Evolutionary conservation across 306 rosid genomes (phyloP), one percentile per base, ranked within the genome.

Genomic region (Aeschynomene evenia): DNA sequence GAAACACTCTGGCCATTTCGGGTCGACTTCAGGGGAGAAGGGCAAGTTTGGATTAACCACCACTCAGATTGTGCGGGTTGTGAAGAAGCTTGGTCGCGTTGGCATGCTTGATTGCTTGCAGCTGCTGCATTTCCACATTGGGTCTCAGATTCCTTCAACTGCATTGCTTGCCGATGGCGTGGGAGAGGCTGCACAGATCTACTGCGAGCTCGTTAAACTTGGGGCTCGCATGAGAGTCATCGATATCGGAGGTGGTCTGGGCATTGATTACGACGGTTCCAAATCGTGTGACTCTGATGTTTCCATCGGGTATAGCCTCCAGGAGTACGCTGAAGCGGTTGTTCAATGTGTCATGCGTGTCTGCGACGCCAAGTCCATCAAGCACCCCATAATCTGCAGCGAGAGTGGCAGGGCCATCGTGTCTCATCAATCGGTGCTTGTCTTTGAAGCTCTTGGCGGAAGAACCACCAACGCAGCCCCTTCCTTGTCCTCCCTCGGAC

Each of bases 201-300:
- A 86, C n/a, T 90, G 97, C 28, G 98, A 93, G 39, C 70, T 93
- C 74, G 88, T 85, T 61, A 96, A 94, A 6, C 85, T 93, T 3
- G 98, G 98, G 4, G 97, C 97, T 4, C 51, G 81, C 6, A 90
- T 93, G 98, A 75, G 71, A 23, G 90, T 93, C 14, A 57, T 93
- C 0, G 98, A 93, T 65, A 85, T 90, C 55, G 97, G 98, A 69
- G 98, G 97, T 28, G 98, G 98, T 23, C 56, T 93, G 49, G 97
- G 98, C 0, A 85, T 93, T 2, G 98, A 90, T 56, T 90, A 93
- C 6, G 96, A 90, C 9, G 98, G 98, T 49, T 86, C 96, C 7
- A 93, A 90, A 48, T 86, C 96, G 0, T 26, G 76, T 4, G 85
- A 86, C 19, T 90, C 98, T 1, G 97, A 90, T 62, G 28, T 82